Conservation (phyloP, 306 rosid species). For the Ceratonia siliqua region DNA sequence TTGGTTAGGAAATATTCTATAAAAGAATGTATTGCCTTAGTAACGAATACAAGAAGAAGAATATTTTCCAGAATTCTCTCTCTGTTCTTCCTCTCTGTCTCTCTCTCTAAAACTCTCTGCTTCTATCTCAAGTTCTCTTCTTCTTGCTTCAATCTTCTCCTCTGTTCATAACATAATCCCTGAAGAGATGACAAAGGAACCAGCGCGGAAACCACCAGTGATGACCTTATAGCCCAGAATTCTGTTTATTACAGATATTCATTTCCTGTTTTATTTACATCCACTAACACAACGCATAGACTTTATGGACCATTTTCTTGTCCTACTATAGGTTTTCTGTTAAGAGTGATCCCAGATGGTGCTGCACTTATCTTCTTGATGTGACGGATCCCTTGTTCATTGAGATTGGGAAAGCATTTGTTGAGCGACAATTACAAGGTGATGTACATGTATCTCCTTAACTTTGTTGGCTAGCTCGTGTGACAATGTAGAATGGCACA, state of each 20-base stretch:
- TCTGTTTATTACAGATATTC: not conserved
- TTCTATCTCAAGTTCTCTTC: no score
- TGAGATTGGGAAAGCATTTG: conserved; percentile 83
- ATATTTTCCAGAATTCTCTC: no score
- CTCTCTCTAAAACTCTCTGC: no score
- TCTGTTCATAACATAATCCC: no score
- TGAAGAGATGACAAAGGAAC: not conserved
- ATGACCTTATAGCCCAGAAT: conserved; percentile 5
- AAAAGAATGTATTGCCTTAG: no score
- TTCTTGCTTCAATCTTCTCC: no score
- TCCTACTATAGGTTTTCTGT: conserved; percentile 73
- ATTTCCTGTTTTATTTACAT: not conserved
- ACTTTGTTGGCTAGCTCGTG: conserved; percentile 1
- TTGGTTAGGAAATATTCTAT: no score
- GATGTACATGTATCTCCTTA: conserved; percentile 25
- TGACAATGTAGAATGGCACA: conserved; percentile 13
- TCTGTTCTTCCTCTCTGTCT: no score
- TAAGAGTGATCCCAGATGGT: conserved; percentile 73
- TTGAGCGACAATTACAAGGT: conserved; percentile 84
- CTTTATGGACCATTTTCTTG: conserved; percentile 6
- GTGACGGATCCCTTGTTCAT: conserved; percentile 86
- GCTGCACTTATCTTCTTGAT: conserved; percentile 94
- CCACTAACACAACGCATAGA: not conserved
- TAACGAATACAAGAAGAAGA: no score
- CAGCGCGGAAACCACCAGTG: not conserved